Base-by-base conservation (phyloP, 2,329 filamentous ascomycete species). In the Lachnellula willkommii region DNA sequence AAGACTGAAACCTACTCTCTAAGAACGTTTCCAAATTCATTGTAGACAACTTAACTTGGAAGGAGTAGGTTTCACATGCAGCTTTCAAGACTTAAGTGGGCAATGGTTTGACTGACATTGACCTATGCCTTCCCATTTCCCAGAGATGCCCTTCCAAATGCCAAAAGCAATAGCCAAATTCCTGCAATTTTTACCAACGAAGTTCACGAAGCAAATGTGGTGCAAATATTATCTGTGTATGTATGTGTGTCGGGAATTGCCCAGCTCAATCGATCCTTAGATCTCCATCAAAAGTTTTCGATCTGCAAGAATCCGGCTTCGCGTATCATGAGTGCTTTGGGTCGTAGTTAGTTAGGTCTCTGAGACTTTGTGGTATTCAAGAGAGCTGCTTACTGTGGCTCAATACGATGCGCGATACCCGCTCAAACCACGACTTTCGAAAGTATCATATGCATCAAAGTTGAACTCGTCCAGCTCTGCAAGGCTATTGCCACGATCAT, bases 401-500 rank as follows among this genome's bases (percentile, higher is more conserved):
- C 9, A 32, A 32, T 32, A 32, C 28, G 28, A 12, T 28, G 28
- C 28, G 28, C 28, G 28, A 32, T 12, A 32, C 9, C 28, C 28
- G 28, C 28, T 4, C 28, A 32, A 32, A 32, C 28, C 9, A 6
- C n/a, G 12, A 58, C 56, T 54, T 45, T 51, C 47, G 22, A 26
- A 54, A 35, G 12, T 42, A 28, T 56, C 57, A 11, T 63, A 50
- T n/a, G 42, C 60, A 37, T 65, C 61, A 51, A 57, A 63, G 50
- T 53, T 53, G 46, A 58, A 64, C 48, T 68, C 65, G 47, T 70
- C 68, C 24, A 59, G 59, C 47, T 67, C 85, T 20, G 87, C 86
- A 59, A 88, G 79, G 55, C 84, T 81, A 28, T 88, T 94, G 28
- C 90, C 90, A 59, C 90, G 87, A 65, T 95, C 90, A 65, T 83